Conservation (phyloP, 1,139 yeast species). For the Yamadazyma atmosphaerica region DNA sequence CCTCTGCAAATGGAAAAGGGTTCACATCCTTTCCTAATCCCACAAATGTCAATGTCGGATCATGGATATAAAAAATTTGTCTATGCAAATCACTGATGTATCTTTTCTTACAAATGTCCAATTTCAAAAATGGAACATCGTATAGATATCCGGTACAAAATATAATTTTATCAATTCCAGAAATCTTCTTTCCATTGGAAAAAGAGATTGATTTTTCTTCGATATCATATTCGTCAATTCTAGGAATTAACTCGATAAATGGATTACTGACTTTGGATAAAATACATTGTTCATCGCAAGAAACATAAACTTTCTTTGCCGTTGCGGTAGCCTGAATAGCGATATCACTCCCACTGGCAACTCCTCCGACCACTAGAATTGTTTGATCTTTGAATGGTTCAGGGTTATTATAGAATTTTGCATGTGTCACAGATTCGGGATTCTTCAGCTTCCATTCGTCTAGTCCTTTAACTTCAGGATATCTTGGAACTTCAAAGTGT, state of each 20-base stretch:
- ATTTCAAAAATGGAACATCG: slow-evolving; percentile 38
- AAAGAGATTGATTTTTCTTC: slow-evolving; percentile 26
- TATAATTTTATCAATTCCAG: slow-evolving; percentile 37
- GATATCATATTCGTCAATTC: slow-evolving; percentile 30
- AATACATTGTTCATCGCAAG: slow-evolving; percentile 35
- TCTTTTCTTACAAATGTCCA: slow-evolving; percentile 17
- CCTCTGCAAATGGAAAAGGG: slow-evolving; percentile 51
- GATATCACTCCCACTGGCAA: slow-evolving; percentile 49
- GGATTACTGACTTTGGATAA: slow-evolving; percentile 29
- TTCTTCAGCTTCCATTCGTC: slow-evolving; percentile 32
- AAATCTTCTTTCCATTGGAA: slow-evolving; percentile 18
- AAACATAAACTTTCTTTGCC: slow-evolving; percentile 19
- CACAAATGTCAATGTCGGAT: slow-evolving; percentile 42
- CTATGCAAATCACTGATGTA: slow-evolving; percentile 32
- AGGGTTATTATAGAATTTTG: slow-evolving; percentile 41
- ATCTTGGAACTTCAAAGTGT: slow-evolving; percentile 46
- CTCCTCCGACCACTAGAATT: slow-evolving; percentile 44
- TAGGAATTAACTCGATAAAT: slow-evolving; percentile 23
- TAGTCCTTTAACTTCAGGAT: slow-evolving; percentile 46
- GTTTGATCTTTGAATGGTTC: slow-evolving; percentile 30
- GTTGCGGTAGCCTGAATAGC: slow-evolving; percentile 34
- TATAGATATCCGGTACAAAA: slow-evolving; percentile 54
- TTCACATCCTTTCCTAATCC: slow-evolving; percentile 41
- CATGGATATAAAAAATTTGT: slow-evolving; percentile 46
- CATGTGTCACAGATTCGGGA: slow-evolving; percentile 41